Conservation (phyloP, 805 yeast species). For the Suhomyces xylopsoci region DNA sequence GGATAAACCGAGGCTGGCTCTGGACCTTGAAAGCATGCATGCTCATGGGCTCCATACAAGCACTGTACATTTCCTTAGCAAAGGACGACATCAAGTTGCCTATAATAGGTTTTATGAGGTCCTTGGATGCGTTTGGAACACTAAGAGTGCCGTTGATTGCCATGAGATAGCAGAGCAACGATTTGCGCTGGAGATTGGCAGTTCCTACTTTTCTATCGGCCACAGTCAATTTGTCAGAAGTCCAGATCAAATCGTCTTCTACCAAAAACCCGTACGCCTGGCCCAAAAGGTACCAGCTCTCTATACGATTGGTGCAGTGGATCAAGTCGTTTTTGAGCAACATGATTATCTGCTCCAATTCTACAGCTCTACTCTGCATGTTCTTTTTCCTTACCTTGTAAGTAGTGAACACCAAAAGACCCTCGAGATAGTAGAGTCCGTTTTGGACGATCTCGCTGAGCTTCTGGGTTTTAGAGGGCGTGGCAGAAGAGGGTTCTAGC, state of each 20-base stretch:
- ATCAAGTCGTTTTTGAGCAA: slow-evolving; percentile 65
- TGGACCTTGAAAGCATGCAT: slow-evolving; percentile 52
- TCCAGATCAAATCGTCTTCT: slow-evolving; percentile 91
- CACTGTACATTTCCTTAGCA: slow-evolving; percentile 59
- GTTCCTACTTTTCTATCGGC: slow-evolving; percentile 58
- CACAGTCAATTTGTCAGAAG: slow-evolving; percentile 73
- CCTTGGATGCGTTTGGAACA: not conserved
- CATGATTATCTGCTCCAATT: slow-evolving; percentile 68
- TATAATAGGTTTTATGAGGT: slow-evolving; percentile 31
- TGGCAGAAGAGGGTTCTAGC: slow-evolving; percentile 1
- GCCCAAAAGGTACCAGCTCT: slow-evolving; percentile 83
- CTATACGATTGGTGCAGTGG: slow-evolving; percentile 65
- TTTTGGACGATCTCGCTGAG: slow-evolving; percentile 25
- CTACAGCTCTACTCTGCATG: slow-evolving; percentile 79
- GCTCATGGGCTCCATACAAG: slow-evolving; percentile 61
- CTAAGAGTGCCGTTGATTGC: slow-evolving; percentile 46
- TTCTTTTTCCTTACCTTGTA: slow-evolving; percentile 70
- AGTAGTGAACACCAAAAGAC: slow-evolving; percentile 61
- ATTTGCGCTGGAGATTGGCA: slow-evolving; percentile 62
- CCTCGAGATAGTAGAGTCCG: slow-evolving; percentile 72
- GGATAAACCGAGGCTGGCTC: slow-evolving; percentile 33
- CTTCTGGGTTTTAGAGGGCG: not conserved
- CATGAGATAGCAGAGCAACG: slow-evolving; percentile 73
- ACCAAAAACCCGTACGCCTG: slow-evolving; percentile 74
- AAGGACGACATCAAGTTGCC: slow-evolving; percentile 50